phyloP scores from a whole-genome alignment of 2,329 filamentous ascomycete species.

The Helotiales sp. region DNA sequence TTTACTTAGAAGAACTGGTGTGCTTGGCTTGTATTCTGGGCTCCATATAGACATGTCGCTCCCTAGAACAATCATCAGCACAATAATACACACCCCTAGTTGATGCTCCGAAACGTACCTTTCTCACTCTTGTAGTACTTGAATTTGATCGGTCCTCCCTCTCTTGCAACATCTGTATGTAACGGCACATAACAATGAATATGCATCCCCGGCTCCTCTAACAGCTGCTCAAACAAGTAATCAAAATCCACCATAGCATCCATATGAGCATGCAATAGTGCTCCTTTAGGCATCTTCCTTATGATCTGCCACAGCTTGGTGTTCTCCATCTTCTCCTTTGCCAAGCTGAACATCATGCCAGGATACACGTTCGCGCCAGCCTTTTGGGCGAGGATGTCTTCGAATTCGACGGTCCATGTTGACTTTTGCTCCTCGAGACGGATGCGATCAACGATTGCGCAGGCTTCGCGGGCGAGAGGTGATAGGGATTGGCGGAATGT shows the following conservation, averaged over 20 bases:
- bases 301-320: conserved; percentile 87
- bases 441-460: conserved; percentile 77
- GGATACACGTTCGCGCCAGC: conserved; percentile 70
- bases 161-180: conserved; percentile 49
- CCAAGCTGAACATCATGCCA: conserved; percentile 90
- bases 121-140: conserved; percentile 51
- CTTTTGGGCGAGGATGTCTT: conserved; percentile 66
- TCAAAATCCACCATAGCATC: conserved; percentile 90
- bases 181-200: conserved; percentile 61
- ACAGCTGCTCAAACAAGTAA: conserved; percentile 71
- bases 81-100: background rate
- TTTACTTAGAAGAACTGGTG: conserved; percentile 40
- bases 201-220: conserved; percentile 73
- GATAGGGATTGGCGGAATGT: conserved; percentile 75
- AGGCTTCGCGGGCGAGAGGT: conserved; percentile 75
- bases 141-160: conserved; percentile 61
- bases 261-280: conserved; percentile 82
- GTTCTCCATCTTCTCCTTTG: conserved; percentile 81
- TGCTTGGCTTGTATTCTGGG: conserved; percentile 54
- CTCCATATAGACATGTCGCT: conserved; percentile 62
- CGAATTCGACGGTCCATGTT: conserved; percentile 74
- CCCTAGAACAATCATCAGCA: conserved; percentile 21
- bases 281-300: conserved; percentile 83
- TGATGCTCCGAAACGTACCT: conserved; percentile 14
- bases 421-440: conserved; percentile 73